Evolutionary conservation across 805 yeast genomes (phyloP).

Genomic region (Candida germanica): DNA sequence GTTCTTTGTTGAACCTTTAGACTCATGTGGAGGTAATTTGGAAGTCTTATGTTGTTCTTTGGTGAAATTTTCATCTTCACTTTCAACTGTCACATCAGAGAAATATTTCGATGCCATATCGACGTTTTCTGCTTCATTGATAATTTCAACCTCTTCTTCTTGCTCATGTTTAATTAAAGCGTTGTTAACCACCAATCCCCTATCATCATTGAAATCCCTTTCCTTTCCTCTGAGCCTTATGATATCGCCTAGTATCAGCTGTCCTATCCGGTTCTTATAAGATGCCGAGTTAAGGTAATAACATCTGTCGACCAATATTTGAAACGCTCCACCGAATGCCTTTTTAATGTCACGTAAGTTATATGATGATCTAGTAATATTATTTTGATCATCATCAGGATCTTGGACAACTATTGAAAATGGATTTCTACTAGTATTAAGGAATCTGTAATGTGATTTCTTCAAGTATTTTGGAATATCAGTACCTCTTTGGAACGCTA

Average conservation of each 20-base stretch:
- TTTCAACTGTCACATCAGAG: constrained; percentile 7
- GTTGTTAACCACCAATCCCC: constrained; percentile 58
- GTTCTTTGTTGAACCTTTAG: not conserved
- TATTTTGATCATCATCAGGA: constrained; percentile 81
- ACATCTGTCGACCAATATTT: constrained; percentile 68
- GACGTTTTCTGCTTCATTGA: constrained; percentile 17
- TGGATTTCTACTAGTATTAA: constrained; percentile 50
- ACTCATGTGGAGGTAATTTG: not conserved
- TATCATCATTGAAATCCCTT: constrained; percentile 75
- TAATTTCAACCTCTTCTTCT: constrained; percentile 15
- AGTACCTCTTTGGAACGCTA: constrained; percentile 53
- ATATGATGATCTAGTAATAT: constrained; percentile 81
- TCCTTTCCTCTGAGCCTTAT: constrained; percentile 71
- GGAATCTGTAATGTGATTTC: constrained; percentile 49
- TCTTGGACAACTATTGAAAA: constrained; percentile 80
- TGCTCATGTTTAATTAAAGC: constrained; percentile 38
- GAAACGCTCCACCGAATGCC: constrained; percentile 87
- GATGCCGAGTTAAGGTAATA: constrained; percentile 66
- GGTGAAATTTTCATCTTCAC: constrained; percentile 6
- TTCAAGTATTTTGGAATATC: constrained; percentile 59
- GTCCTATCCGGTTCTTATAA: constrained; percentile 63
- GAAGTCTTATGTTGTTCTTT: too few relatives aligned
- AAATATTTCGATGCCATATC: constrained; percentile 30
- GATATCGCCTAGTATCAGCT: constrained; percentile 75
- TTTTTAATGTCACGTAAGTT: constrained; percentile 76